A percentile compares a stretch with the other conserved stretches of the same genome.
Conservation (phyloP, 306 rosid genomes). For the Citrullus colocynthis region DNA sequence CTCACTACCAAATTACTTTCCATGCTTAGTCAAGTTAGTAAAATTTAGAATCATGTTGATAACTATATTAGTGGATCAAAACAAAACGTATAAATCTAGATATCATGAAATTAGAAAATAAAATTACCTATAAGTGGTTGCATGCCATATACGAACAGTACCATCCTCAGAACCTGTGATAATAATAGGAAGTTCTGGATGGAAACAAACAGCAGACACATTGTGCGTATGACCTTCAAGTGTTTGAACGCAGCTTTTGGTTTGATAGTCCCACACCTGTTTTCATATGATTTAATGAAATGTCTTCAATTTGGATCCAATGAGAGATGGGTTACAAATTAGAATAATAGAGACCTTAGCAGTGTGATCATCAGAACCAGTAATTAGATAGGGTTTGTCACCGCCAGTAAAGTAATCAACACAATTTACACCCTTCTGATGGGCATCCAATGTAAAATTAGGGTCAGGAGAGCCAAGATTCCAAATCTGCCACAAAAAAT, state of each 20-base stretch:
- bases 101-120: background rate
- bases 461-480: constrained; percentile 95
- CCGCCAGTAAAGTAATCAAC: constrained; percentile 99
- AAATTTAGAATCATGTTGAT: background rate
- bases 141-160: constrained; percentile 93
- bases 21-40: background rate
- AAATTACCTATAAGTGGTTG: constrained; percentile 78
- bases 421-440: constrained; percentile 87
- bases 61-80: background rate
- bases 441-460: constrained; percentile 95
- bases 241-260: constrained; percentile 97
- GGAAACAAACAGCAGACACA: constrained; percentile 96
- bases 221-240: constrained; percentile 99
- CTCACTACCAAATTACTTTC: background rate
- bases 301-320: background rate
- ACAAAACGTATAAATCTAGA: background rate
- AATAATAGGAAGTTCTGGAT: constrained; percentile 93
- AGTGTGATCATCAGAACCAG: constrained; percentile 97
- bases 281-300: constrained; percentile 16
- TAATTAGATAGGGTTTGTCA: constrained; percentile 86
- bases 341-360: constrained; percentile 54
- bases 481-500: constrained; percentile 57
- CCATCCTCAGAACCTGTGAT: constrained; percentile 99
- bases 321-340: background rate
- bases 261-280: constrained; percentile 99